Percentiles rank a stretch among this genome's conserved stretches.
Evolutionary conservation across 805 yeast genomes (phyloP).

Genomic region (Saccharomycopsis javanensis): DNA sequence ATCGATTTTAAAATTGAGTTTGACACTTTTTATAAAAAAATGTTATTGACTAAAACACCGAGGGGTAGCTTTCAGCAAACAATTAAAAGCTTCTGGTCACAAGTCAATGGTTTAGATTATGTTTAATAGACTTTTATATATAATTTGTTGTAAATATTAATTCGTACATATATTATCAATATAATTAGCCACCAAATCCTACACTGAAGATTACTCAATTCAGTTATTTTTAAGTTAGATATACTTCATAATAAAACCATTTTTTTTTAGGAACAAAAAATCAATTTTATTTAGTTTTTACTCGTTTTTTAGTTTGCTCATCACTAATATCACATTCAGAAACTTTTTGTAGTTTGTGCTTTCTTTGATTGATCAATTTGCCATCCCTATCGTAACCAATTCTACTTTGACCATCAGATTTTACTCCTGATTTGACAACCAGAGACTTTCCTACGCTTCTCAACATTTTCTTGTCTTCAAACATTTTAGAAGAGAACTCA

Average conservation of each 20-base stretch:
- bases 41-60: background rate
- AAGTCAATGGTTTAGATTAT: background rate
- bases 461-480: background rate
- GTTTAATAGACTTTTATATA: background rate
- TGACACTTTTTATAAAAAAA: background rate
- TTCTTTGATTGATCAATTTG: background rate
- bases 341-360: background rate
- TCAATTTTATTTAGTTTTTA: background rate
- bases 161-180: no score
- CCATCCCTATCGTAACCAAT: constrained; percentile 2
- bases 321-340: background rate
- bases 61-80: background rate
- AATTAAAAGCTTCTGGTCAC: background rate
- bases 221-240: no score
- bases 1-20: background rate
- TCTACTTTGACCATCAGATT: constrained; percentile 3
- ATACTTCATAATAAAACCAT: no score
- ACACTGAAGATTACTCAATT: no score
- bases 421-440: background rate
- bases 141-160: no score
- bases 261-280: background rate
- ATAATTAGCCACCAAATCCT: no score
- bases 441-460: background rate
- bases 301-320: background rate
- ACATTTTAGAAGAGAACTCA: background rate